phyloP scores from a whole-genome alignment of 2,329 filamentous ascomycete species.

The Fusarium sp. region DNA sequence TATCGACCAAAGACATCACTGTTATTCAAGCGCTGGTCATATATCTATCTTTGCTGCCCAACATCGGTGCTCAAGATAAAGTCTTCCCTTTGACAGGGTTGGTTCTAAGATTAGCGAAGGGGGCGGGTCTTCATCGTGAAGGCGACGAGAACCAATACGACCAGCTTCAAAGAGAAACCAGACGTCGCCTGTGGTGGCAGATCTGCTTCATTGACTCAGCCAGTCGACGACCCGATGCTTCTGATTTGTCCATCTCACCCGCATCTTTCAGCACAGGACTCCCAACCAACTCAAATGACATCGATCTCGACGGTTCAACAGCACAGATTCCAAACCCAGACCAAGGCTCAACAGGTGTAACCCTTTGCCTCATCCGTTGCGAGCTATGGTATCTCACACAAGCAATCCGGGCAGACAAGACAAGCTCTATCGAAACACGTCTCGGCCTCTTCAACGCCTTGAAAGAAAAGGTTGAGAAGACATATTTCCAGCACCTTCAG shows the following conservation, averaged over 20 bases:
- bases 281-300: conserved; percentile 57
- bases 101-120: conserved; percentile 42
- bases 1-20: conserved; percentile 36
- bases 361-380: conserved; percentile 42
- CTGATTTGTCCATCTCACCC: conserved; percentile 38
- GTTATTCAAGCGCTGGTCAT: conserved; percentile 46
- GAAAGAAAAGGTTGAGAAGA: conserved; percentile 20
- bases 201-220: conserved; percentile 46
- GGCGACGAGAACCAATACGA: neutral
- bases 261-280: conserved; percentile 54
- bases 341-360: conserved; percentile 15
- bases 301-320: neutral
- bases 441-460: conserved; percentile 21
- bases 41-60: conserved; percentile 40
- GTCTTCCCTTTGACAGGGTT: conserved; percentile 43
- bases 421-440: conserved; percentile 12
- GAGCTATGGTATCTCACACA: conserved; percentile 44
- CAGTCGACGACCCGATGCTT: conserved; percentile 15
- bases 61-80: conserved; percentile 35
- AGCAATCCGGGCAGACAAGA: conserved; percentile 13
- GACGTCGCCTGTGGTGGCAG: conserved; percentile 46
- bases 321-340: neutral
- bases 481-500: conserved; percentile 23
- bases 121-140: conserved; percentile 32
- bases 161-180: conserved; percentile 31